phyloP scores from a whole-genome alignment of 225 moss, liverwort and hornwort species.

The Asterella californica region DNA sequence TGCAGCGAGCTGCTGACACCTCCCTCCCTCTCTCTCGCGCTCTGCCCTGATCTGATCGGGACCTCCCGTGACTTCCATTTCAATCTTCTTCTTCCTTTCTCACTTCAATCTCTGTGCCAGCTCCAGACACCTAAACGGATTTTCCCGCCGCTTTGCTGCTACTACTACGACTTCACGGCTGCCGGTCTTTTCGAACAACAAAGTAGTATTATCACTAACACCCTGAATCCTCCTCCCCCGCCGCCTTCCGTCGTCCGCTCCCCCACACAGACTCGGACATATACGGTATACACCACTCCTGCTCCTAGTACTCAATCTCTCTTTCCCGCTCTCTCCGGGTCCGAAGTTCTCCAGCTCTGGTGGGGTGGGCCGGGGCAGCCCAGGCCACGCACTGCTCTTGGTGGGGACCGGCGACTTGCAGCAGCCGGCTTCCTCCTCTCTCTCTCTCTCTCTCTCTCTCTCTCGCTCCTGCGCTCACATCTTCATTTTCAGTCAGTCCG shows the following conservation, averaged over 20 bases:
- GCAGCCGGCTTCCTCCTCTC: background rate
- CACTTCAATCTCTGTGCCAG: conserved; percentile 4
- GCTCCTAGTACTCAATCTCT: background rate
- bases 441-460: too few relatives aligned
- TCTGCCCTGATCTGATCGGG: background rate
- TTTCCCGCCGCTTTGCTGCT: conserved; percentile 7
- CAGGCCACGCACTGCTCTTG: background rate
- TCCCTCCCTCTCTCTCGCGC: background rate
- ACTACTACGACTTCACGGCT: background rate
- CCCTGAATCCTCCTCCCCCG: background rate
- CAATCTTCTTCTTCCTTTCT: background rate
- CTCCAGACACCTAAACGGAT: conserved; percentile 16
- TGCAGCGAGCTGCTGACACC: conserved; percentile 12
- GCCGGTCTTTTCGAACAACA: background rate
- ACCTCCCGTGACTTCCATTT: background rate
- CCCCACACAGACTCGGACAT: background rate
- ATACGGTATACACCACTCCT: background rate
- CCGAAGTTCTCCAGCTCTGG: conserved; percentile 5
- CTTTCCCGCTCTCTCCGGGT: conserved; percentile 6
- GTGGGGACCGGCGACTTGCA: background rate
- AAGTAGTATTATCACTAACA: too few relatives aligned
- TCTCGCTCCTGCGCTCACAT: background rate
- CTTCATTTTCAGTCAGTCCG: background rate
- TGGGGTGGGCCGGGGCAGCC: background rate
- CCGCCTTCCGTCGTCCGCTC: background rate